A percentile compares a stretch with the other conserved stretches of the same genome.
Conservation (phyloP, 352 stramenopile species). For the Phytophthora boehmeriae region DNA sequence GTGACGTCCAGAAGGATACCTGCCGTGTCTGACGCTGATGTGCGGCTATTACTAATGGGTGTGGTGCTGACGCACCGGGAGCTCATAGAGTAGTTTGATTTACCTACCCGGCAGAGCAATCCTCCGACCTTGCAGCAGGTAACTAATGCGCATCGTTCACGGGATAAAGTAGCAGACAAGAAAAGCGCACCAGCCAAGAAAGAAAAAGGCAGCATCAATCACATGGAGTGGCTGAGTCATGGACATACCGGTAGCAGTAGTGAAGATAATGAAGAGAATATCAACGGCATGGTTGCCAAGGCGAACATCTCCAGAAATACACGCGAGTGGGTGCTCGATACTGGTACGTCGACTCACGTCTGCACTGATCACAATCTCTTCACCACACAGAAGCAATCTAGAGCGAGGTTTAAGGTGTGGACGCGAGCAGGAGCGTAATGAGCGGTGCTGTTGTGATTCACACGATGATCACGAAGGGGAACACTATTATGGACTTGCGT, state of each 20-base stretch:
- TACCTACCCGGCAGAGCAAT: constrained; percentile 9
- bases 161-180: constrained; percentile 6
- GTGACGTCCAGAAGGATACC: too few species aligned
- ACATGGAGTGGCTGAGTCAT: constrained; percentile 5
- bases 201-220: neutral
- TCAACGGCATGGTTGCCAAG: neutral
- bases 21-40: constrained; percentile 1
- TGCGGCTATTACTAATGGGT: constrained; percentile 3
- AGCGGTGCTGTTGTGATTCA: constrained; percentile 1
- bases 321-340: constrained; percentile 5
- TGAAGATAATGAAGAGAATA: constrained; percentile 1
- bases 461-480: neutral
- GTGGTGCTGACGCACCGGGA: constrained; percentile 2
- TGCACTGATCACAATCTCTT: neutral
- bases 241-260: constrained; percentile 4
- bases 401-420: constrained; percentile 5
- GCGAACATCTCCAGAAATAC: neutral
- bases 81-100: constrained; percentile 9
- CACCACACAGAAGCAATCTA: constrained; percentile 1
- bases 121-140: constrained; percentile 9
- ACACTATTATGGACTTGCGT: neutral
- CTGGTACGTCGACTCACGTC: neutral
- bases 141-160: constrained; percentile 5
- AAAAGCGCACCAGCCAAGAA: neutral
- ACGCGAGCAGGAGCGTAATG: constrained; percentile 2